These are phyloP conservation scores for Citrus sinensis DNA, from an alignment of 345 rosid species.

Conservation along the genomic window DVS_A1.0 CM039162.1:30606001-30606500, in stretches of 20 bases:
- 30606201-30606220: background rate
- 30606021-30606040: constrained; percentile 31
- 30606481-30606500: no score
- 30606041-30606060: constrained; percentile 19
- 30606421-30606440: no score
- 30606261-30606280: background rate
- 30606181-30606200: background rate
- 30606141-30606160: background rate
- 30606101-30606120: background rate
- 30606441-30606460: no score
- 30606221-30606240: background rate
- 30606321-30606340: background rate
- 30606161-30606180: background rate
- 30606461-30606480: no score
- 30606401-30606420: no score
- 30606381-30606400: background rate
- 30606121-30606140: background rate
- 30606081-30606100: background rate
- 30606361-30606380: background rate
- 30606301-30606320: background rate
- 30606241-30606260: background rate
- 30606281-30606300: background rate
- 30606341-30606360: background rate
- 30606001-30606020: constrained; percentile 44
- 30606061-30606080: no score